Evolutionary conservation across 805 yeast species (phyloP).

Genomic region (Starmera amethionina): DNA sequence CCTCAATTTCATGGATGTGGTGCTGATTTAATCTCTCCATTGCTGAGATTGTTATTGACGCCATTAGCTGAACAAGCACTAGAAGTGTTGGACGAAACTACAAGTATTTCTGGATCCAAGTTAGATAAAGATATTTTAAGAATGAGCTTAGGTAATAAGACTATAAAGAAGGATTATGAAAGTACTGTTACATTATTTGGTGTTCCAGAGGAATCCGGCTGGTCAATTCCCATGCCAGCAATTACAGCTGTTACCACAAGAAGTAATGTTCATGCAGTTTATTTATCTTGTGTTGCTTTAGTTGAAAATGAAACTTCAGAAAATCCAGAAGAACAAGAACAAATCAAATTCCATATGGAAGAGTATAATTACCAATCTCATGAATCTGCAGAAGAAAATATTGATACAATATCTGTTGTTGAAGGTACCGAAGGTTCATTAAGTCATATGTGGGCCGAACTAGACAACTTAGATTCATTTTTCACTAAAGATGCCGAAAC

Average conservation of each 20-base stretch:
- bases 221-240: slow-evolving; percentile 96
- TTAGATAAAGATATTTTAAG: slow-evolving; percentile 86
- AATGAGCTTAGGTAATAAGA: slow-evolving; percentile 80
- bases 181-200: slow-evolving; percentile 87
- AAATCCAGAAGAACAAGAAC: slow-evolving; percentile 23
- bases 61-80: slow-evolving; percentile 85
- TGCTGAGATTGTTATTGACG: slow-evolving; percentile 67
- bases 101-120: slow-evolving; percentile 78
- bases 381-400: slow-evolving; percentile 3
- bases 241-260: slow-evolving; percentile 82
- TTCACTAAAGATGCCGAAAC: slow-evolving; percentile 53
- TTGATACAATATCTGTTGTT: slow-evolving; percentile 38
- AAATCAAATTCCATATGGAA: slow-evolving; percentile 45
- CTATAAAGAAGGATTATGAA: slow-evolving; percentile 72
- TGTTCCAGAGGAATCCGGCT: slow-evolving; percentile 89
- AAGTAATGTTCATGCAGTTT: slow-evolving; percentile 92
- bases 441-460: slow-evolving; percentile 86
- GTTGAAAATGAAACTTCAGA: slow-evolving; percentile 21
- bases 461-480: slow-evolving; percentile 82
- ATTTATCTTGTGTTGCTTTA: slow-evolving; percentile 59
- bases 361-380: slow-evolving; percentile 38
- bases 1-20: slow-evolving; percentile 85
- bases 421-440: slow-evolving; percentile 67
- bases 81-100: slow-evolving; percentile 81
- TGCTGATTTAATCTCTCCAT: slow-evolving; percentile 89